Base-by-base conservation (phyloP, 2,329 filamentous ascomycete species). In the Hypoxylon rubiginosum region DNA sequence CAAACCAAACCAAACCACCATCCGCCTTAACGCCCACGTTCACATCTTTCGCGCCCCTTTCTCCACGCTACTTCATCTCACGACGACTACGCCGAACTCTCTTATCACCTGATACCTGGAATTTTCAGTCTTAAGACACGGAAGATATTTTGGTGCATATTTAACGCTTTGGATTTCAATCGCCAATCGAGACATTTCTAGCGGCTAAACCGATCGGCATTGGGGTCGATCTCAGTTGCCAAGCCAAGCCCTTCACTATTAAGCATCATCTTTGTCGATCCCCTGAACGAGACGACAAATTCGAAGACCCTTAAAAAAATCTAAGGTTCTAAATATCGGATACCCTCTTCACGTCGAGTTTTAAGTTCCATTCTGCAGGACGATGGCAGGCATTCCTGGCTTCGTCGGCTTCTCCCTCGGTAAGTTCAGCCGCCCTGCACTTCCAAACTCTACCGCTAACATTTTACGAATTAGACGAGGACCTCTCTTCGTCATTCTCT, bases 401-500 rank as follows among this genome's bases (percentile, higher is more conserved):
- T 75, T 76, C 57, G 73, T 75, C 24, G 74, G 73, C 50, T 74
- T 76, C 45, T 63, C 71, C 24, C 65, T 74, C 34, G 63, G 74
- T 76, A 69, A 69, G 73, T 72, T 62, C 51, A 49, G 39, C 19
- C 24, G 34, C 24, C 11, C 41, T 61, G 48, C 30, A 57, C 13
- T 51, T 26, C 36, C 24, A 17, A 39, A 43, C 52, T 41, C 26
- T 46, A 11, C 30, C 30, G 41, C 67, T 75, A 70, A 75, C 43
- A 8, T n/a, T 41, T 15, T 34, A 32, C 24, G 8, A 17, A 70
- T 67, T 59, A 69, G 70, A 74, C 24, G 68, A 76, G 43, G 70
- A 73, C 2, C n/a, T 68, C 26, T 50, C 65, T 19, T 69, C 74
- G n/a, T 51, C 70, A 11, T 76, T 85, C 46, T 70, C 79, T 15